phyloP scores from a whole-genome alignment of 331 rosid genomes.

The Ulmus americana region DNA sequence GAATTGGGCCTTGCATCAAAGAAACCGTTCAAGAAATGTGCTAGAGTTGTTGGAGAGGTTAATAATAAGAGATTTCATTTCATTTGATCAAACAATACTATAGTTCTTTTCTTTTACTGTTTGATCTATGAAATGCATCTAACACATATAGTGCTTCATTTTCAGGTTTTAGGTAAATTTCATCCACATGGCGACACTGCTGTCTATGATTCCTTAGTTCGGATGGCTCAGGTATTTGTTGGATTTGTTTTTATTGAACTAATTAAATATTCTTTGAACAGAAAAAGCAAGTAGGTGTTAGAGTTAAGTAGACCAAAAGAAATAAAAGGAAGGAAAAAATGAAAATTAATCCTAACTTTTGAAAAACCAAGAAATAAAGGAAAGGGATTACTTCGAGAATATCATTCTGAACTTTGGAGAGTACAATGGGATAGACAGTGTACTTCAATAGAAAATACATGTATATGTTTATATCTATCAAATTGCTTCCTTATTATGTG shows the following conservation, averaged over 20 bases:
- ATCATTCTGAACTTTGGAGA: not conserved
- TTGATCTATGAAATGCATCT: not conserved
- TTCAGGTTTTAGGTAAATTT: conserved; percentile 86
- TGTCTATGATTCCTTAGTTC: conserved; percentile 88
- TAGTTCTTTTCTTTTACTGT: not conserved
- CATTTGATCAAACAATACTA: not conserved
- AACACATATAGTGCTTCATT: conserved; percentile 9
- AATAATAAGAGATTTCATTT: conserved; percentile 7
- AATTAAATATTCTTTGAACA: not conserved
- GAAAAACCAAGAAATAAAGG: not conserved
- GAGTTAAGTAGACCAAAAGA: not conserved
- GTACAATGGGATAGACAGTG: not conserved
- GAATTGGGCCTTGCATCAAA: conserved; percentile 82
- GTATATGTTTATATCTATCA: not conserved
- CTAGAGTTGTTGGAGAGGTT: conserved; percentile 99
- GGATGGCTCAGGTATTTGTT: conserved; percentile 88
- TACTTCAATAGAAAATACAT: not conserved
- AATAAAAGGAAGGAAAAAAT: not conserved
- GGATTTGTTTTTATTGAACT: not conserved
- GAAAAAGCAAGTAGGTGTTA: not conserved
- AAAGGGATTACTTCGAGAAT: not conserved
- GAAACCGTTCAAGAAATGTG: conserved; percentile 92
- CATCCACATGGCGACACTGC: conserved; percentile 96
- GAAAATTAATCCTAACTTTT: not conserved
- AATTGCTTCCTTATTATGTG: no score